Percentiles rank a stretch among this genome's conserved stretches.
Conservation (phyloP, 495 filamentous ascomycete species). For the Tuber microsphaerosporum region DNA sequence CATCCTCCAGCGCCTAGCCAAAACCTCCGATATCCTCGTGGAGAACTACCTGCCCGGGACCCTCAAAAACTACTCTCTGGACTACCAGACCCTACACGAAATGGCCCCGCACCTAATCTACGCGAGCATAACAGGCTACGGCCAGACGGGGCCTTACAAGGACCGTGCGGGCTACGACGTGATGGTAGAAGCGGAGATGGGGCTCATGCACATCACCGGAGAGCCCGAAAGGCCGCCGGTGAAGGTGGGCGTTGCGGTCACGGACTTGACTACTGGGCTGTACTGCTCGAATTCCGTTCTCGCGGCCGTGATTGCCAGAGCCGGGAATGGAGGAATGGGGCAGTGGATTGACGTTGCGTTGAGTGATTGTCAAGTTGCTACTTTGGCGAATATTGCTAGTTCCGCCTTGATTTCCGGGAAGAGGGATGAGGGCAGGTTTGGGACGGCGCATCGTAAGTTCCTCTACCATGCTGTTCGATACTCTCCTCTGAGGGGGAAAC, state of each 20-base stretch:
- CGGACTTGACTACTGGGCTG: slow-evolving; percentile 89
- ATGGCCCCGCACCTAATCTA: slow-evolving; percentile 74
- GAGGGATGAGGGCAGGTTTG: slow-evolving; percentile 82
- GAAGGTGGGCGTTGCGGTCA: slow-evolving; percentile 95
- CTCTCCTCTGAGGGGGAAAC: neutral
- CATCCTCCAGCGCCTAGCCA: slow-evolving; percentile 75
- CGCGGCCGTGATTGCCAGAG: slow-evolving; percentile 75
- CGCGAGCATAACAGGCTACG: slow-evolving; percentile 63
- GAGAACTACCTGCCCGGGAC: slow-evolving; percentile 93
- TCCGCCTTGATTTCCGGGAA: slow-evolving; percentile 84
- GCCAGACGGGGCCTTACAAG: slow-evolving; percentile 88
- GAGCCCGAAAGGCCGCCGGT: slow-evolving; percentile 80
- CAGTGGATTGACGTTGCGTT: slow-evolving; percentile 89
- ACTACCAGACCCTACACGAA: slow-evolving; percentile 67
- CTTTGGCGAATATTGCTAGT: slow-evolving; percentile 84
- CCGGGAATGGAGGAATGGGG: slow-evolving; percentile 60
- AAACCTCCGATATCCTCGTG: slow-evolving; percentile 83
- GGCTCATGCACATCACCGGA: slow-evolving; percentile 96
- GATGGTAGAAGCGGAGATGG: slow-evolving; percentile 98
- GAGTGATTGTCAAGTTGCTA: slow-evolving; percentile 91
- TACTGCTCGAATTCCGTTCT: slow-evolving; percentile 97
- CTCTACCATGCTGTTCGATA: neutral
- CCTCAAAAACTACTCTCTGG: slow-evolving; percentile 84
- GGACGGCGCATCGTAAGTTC: slow-evolving; percentile 85
- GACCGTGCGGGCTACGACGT: slow-evolving; percentile 92